Conservation (phyloP, 2,329 filamentous ascomycete genomes). For the Teratosphaeria viscida region DNA sequence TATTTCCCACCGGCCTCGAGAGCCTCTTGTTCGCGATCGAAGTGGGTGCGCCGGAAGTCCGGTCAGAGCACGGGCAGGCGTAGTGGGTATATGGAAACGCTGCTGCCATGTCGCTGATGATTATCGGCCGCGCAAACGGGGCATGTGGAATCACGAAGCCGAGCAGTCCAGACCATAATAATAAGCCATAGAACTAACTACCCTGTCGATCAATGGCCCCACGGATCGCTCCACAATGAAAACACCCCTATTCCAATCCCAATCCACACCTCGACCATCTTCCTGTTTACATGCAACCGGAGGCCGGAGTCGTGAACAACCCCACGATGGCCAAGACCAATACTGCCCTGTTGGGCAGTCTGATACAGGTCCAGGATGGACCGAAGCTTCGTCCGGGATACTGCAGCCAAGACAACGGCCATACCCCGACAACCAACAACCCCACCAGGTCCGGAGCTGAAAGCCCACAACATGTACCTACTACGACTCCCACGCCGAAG, state of each 20-base stretch:
- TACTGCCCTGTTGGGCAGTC: not conserved
- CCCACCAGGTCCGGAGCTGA: not conserved
- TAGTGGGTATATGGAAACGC: conserved; percentile 54
- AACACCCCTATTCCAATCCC: not conserved
- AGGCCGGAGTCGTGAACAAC: no score
- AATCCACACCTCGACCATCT: not conserved
- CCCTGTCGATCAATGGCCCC: not conserved
- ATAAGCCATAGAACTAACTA: not conserved
- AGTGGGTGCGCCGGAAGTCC: conserved; percentile 30
- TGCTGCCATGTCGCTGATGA: not conserved
- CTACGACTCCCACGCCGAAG: not conserved
- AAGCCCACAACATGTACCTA: not conserved
- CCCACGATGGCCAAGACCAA: not conserved
- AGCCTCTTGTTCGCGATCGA: conserved; percentile 20
- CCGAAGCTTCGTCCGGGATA: not conserved
- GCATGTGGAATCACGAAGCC: not conserved
- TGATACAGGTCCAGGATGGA: not conserved
- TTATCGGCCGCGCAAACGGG: no score
- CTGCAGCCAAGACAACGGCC: not conserved
- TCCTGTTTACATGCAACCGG: not conserved
- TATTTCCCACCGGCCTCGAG: conserved; percentile 6
- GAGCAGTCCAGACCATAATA: not conserved
- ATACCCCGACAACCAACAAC: not conserved
- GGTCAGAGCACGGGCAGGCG: conserved; percentile 52
- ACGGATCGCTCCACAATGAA: not conserved